Evolutionary conservation across 345 rosid species (phyloP).

Genomic region (Syzygium aromaticum): DNA sequence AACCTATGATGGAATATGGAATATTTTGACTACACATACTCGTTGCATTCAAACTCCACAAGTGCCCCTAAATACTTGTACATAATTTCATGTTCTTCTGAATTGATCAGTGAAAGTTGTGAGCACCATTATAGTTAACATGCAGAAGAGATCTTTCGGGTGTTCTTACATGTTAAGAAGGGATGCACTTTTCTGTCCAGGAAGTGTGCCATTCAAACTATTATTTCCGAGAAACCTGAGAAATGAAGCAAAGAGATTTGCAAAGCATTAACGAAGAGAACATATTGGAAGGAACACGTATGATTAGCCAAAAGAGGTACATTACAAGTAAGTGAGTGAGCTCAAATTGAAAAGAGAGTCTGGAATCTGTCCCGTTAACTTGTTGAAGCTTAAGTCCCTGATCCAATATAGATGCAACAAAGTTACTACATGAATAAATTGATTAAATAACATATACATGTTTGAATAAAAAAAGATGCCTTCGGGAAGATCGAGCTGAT

Average conservation of each 20-base stretch:
- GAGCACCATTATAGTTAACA: no score
- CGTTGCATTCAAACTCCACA: neutral
- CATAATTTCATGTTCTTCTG: neutral
- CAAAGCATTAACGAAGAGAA: neutral
- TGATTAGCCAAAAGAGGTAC: neutral
- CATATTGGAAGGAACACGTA: neutral
- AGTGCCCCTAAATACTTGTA: neutral
- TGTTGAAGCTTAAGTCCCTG: constrained; percentile 42
- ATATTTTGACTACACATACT: neutral
- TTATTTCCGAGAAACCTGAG: constrained; percentile 66
- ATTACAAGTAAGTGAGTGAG: constrained; percentile 43
- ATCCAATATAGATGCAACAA: neutral
- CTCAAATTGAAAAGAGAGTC: constrained; percentile 30
- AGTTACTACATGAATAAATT: neutral
- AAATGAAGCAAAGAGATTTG: constrained; percentile 1
- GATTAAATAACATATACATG: neutral
- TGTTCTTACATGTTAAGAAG: constrained; percentile 47
- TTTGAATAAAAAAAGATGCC: neutral
- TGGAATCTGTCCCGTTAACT: constrained; percentile 19
- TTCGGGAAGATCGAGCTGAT: neutral
- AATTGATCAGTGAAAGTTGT: neutral
- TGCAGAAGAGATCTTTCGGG: no score
- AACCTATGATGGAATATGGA: neutral
- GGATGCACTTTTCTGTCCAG: constrained; percentile 28
- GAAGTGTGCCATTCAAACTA: constrained; percentile 43